Evolutionary conservation across 2,329 filamentous ascomycete species (phyloP), one percentile per base, ranked within the genome.

Genomic region (Ilyonectria destructans): DNA sequence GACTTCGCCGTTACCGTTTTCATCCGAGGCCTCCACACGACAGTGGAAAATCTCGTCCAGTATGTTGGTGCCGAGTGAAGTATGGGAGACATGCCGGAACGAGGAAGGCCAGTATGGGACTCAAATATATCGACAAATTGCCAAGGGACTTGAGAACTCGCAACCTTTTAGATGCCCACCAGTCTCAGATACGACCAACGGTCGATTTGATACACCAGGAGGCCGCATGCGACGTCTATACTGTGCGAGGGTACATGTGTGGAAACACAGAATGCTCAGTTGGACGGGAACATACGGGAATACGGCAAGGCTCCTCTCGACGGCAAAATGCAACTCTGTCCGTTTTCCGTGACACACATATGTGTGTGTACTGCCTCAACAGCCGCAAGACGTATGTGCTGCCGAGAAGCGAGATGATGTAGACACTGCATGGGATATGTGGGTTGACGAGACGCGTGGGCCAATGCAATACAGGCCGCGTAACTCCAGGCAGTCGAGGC

Each of bases 371-470:
- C n/a, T 19, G 49, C 45, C 9, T 46, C 10, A 54, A 10, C 31
- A 54, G 9, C 10, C 31, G n/a, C 51, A 21, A 54, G 31, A 54
- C 29, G 21, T 43, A 54, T 17, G 21, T 43, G 8, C 40, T n/a
- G 17, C 12, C n/a, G 31, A 12, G 29, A 35, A 54, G 29, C 31
- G 51, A 54, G 33, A 19, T 54, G n/a, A 21, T 54, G 29, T 7
- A 54, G 51, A 15, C 51, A 54, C n/a, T 3, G 51, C 51, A 23
- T 37, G 17, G 31, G 31, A 54, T 54, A 19, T 19, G 7, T 21
- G 51, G 31, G 31, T 35, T 54, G n/a, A 35, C 31, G 31, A 54
- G 51, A 54, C 31, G 31, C n/a, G 51, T 35, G 51, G 51, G 51
- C 19, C 51, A 35, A 12, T 31, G 29, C 51, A 21, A 23, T 35